phyloP scores from a whole-genome alignment of 176 grass and related monocot species.

The Bromus sterilis region DNA sequence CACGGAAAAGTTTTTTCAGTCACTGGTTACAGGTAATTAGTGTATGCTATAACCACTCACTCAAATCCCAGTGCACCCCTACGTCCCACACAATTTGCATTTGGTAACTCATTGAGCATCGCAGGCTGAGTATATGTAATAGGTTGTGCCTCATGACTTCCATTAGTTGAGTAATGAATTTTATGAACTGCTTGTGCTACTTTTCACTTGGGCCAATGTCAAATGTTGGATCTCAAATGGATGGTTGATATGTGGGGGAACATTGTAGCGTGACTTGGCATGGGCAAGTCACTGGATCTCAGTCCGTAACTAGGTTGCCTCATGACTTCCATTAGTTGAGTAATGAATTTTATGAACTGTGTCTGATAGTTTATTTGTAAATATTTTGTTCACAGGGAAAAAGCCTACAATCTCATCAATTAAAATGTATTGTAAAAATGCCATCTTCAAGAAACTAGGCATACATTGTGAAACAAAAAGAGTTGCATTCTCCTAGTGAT shows the following conservation, averaged over 20 bases:
- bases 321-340: not conserved
- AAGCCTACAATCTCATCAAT: conserved; percentile 7
- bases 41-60: not conserved
- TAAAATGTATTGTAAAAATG: not conserved
- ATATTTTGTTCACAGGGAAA: conserved; percentile 9
- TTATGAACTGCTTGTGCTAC: not conserved
- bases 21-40: conserved; percentile 74
- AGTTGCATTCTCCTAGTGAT: not conserved
- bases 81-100: not conserved
- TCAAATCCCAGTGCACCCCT: not conserved
- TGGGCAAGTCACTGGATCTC: too few relatives aligned
- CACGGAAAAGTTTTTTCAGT: conserved; percentile 98
- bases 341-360: not conserved
- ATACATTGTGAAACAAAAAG: not conserved
- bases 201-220: too few relatives aligned
- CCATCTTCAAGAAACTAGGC: not conserved
- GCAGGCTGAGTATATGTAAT: not conserved
- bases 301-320: not conserved
- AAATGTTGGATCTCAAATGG: too few relatives aligned
- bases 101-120: conserved; percentile 7
- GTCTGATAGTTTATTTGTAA: not conserved
- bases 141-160: not conserved
- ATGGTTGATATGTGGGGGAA: too few relatives aligned
- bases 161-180: not conserved
- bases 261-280: too few relatives aligned